phyloP scores from a whole-genome alignment of 495 filamentous ascomycete genomes.

The Penicillium nucicola region DNA sequence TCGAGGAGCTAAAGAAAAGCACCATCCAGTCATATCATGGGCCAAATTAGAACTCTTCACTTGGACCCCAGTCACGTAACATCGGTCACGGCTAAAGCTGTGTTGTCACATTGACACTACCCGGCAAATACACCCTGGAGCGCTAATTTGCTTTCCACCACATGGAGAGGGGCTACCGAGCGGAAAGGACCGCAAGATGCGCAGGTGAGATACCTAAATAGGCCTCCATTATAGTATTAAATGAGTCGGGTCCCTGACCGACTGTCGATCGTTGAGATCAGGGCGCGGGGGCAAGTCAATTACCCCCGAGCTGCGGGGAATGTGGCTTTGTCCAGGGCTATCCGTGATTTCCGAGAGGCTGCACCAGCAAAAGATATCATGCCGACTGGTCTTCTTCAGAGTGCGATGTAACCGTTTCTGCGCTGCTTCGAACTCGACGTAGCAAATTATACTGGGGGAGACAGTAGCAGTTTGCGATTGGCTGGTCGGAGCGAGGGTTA shows the following conservation, averaged over 20 bases:
- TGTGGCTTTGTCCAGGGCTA: neutral
- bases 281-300: conserved; percentile 5
- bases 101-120: conserved; percentile 6
- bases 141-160: neutral
- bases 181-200: conserved; percentile 2
- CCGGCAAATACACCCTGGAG: neutral
- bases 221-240: neutral
- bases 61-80: conserved; percentile 6
- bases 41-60: neutral
- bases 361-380: neutral
- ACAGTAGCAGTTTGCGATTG: neutral
- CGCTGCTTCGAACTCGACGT: neutral
- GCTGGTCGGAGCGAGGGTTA: neutral
- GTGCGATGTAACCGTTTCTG: conserved; percentile 3
- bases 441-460: neutral
- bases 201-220: conserved; percentile 1
- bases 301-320: conserved; percentile 21
- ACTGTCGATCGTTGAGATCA: conserved; percentile 15
- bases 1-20: conserved; percentile 2
- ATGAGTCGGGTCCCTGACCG: neutral
- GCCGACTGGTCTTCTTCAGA: no score
- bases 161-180: neutral
- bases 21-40: conserved; percentile 1
- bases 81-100: neutral
- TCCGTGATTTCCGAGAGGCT: conserved; percentile 3